phyloP scores from a whole-genome alignment of 2,329 filamentous ascomycete genomes.

The Didymella segeticola region DNA sequence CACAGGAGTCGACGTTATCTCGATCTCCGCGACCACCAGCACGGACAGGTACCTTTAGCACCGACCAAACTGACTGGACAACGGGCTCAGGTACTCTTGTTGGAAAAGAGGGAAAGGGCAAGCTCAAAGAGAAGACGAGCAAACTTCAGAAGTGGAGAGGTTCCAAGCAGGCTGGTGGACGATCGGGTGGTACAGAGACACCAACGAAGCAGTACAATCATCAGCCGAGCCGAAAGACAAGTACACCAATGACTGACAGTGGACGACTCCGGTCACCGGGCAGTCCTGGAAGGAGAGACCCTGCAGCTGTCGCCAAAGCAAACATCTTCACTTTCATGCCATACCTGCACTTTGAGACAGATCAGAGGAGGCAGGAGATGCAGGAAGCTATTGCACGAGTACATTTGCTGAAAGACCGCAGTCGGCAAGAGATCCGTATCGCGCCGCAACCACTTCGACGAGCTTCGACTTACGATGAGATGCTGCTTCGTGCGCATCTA shows the following conservation, averaged over 20 bases:
- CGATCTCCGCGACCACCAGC: slow-evolving; percentile 33
- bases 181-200: slow-evolving; percentile 38
- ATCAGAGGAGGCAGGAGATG: slow-evolving; percentile 63
- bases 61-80: slow-evolving; percentile 44
- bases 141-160: slow-evolving; percentile 42
- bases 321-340: slow-evolving; percentile 64
- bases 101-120: slow-evolving; percentile 34
- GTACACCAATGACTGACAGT: slow-evolving; percentile 35
- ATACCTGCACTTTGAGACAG: slow-evolving; percentile 70
- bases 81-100: slow-evolving; percentile 18
- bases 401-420: slow-evolving; percentile 30
- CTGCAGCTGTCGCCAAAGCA: slow-evolving; percentile 38
- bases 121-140: slow-evolving; percentile 42
- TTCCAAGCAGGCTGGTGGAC: slow-evolving; percentile 28
- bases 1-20: slow-evolving; percentile 26
- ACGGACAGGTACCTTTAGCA: slow-evolving; percentile 40
- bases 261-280: slow-evolving; percentile 43
- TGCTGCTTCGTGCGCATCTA: slow-evolving; percentile 59
- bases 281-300: slow-evolving; percentile 45
- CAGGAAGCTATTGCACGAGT: slow-evolving; percentile 58
- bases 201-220: slow-evolving; percentile 34
- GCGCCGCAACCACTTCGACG: slow-evolving; percentile 29
- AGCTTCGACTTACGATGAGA: slow-evolving; percentile 50
- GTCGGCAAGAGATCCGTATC: slow-evolving; percentile 23
- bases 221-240: slow-evolving; percentile 30